A percentile compares a stretch with the other conserved stretches of the same genome.
Conservation (phyloP, 2,329 filamentous ascomycete species). For the Periglandula ipomoeae region DNA sequence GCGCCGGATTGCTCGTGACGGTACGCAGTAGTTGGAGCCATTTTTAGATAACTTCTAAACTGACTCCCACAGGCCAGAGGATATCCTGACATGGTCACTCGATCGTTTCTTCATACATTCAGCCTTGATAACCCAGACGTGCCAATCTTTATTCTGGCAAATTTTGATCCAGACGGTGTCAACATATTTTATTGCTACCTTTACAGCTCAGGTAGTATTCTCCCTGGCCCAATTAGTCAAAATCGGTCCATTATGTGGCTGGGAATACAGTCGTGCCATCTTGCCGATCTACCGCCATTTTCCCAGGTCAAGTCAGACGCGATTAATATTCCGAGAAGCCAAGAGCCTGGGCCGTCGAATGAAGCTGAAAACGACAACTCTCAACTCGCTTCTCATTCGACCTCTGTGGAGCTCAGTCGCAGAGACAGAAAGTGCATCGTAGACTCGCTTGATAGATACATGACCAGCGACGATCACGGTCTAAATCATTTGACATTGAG, state of each 20-base stretch:
- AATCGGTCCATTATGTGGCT: conserved; percentile 53
- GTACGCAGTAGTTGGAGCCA: conserved; percentile 26
- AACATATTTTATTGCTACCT: conserved; percentile 68
- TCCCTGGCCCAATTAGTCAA: conserved; percentile 46
- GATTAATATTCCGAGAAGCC: neutral
- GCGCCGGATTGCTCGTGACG: conserved; percentile 59
- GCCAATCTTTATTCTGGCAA: conserved; percentile 56
- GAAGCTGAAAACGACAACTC: conserved; percentile 11
- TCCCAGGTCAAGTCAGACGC: neutral
- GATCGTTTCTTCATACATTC: conserved; percentile 52
- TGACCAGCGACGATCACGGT: conserved; percentile 6
- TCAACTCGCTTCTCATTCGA: conserved; percentile 18
- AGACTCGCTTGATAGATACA: conserved; percentile 39
- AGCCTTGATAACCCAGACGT: conserved; percentile 37
- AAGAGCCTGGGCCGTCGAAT: neutral
- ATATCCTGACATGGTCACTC: conserved; percentile 66
- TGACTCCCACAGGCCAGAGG: conserved; percentile 57
- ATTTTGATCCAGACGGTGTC: conserved; percentile 70
- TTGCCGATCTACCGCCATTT: conserved; percentile 17
- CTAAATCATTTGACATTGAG: conserved; percentile 20
- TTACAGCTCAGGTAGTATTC: conserved; percentile 52
- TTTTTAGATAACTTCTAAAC: neutral
- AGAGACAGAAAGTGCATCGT: conserved; percentile 51
- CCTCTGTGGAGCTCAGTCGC: conserved; percentile 32
- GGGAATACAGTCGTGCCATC: conserved; percentile 42